Conservation (phyloP, 345 rosid genomes). For the Rhodamnia rubescens region DNA sequence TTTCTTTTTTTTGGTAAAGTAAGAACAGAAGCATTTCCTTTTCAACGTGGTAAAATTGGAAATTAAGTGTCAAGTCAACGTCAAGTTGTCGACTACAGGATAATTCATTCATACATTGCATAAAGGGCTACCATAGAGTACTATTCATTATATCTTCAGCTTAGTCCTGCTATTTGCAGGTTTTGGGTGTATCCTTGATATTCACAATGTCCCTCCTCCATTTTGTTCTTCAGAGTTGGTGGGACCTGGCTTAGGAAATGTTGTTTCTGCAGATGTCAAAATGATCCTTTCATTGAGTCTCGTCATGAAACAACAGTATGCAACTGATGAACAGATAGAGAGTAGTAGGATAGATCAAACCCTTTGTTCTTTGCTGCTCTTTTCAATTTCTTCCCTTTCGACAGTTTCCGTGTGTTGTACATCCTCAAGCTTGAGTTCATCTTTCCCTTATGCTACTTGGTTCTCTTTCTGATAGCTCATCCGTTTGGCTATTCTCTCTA, state of each 20-base stretch:
- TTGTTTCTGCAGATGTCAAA: conserved; percentile 39
- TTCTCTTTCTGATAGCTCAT: conserved; percentile 25
- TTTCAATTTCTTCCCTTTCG: conserved; percentile 32
- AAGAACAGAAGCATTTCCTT: no score
- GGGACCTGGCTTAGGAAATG: no score
- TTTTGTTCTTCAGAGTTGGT: conserved; percentile 69
- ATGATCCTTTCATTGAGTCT: neutral
- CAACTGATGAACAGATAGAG: neutral
- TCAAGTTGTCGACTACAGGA: no score
- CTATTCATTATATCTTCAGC: no score
- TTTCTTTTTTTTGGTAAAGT: no score
- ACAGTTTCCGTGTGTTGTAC: conserved; percentile 11
- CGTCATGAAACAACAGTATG: neutral
- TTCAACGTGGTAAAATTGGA: no score
- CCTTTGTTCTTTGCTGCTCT: conserved; percentile 66
- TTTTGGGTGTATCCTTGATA: no score
- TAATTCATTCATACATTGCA: no score
- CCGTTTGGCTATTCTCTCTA: conserved; percentile 23
- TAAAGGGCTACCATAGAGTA: no score
- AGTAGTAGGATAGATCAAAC: conserved; percentile 26
- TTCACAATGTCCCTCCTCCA: conserved; percentile 22
- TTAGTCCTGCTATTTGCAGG: no score
- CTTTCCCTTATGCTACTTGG: conserved; percentile 25
- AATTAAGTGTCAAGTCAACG: no score
- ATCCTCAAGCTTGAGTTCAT: conserved; percentile 28